These are phyloP conservation scores for Corrigiola litoralis DNA, from an alignment of 179 eudicot species.

Conservation along the genomic window DNA sequence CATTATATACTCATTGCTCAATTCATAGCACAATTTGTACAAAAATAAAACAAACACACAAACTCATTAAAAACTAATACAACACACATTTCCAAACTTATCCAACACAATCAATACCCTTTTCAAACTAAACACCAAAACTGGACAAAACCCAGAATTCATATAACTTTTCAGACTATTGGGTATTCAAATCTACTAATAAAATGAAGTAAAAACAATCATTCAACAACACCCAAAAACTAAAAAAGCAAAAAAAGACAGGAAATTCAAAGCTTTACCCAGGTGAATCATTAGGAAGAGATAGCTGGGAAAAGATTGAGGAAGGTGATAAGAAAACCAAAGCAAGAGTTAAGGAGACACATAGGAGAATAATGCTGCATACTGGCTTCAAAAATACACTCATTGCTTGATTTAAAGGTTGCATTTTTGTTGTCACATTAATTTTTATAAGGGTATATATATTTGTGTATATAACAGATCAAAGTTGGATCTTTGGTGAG, in stretches of 20 bases:
- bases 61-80: background rate
- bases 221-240: background rate
- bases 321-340: constrained; percentile 56
- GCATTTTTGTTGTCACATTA: constrained; percentile 13
- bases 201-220: background rate
- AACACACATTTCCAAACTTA: background rate
- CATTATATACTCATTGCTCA: background rate
- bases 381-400: constrained; percentile 38
- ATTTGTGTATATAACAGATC: background rate
- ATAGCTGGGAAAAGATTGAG: constrained; percentile 46
- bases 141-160: background rate
- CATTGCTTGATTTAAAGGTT: constrained; percentile 26
- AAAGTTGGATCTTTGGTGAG: background rate
- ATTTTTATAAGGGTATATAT: too few species aligned
- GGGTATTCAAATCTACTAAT: background rate
- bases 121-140: background rate
- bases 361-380: constrained; percentile 35
- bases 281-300: constrained; percentile 22
- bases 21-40: background rate
- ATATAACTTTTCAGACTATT: background rate
- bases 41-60: background rate
- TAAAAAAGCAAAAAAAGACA: background rate
- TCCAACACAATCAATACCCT: background rate
- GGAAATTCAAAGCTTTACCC: constrained; percentile 25
- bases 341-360: constrained; percentile 41